Evolutionary conservation across 805 yeast species (phyloP).

Genomic region (Wickerhamiella parazyma): DNA sequence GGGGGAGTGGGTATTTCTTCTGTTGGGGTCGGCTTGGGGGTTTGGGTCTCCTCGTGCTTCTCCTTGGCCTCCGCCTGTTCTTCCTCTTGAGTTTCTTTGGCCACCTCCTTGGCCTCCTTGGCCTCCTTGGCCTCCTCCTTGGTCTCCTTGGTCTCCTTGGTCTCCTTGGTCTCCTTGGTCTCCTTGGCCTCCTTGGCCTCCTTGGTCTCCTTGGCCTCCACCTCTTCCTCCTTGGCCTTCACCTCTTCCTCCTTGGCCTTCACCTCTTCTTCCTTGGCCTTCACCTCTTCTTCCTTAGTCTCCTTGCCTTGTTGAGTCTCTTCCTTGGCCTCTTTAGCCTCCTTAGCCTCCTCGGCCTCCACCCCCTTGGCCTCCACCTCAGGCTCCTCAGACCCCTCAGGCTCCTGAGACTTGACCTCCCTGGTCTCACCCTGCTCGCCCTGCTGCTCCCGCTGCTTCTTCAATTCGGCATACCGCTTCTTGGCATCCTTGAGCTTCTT

Average conservation of each 20-base stretch:
- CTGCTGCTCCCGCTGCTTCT: conserved; percentile 37
- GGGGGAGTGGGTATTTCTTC: too few relatives aligned
- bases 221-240: background rate
- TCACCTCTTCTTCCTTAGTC: background rate
- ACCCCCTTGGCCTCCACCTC: background rate
- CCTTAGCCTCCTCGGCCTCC: background rate
- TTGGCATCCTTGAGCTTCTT: conserved; percentile 56
- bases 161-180: background rate
- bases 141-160: background rate
- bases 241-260: background rate
- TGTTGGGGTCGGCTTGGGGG: too few relatives aligned
- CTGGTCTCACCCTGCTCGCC: conserved; percentile 6
- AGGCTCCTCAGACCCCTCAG: background rate
- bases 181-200: background rate
- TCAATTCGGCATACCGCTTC: conserved; percentile 58
- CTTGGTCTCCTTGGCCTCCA: background rate
- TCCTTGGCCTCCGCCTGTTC: too few relatives aligned
- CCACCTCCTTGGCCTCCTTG: background rate
- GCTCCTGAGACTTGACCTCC: background rate
- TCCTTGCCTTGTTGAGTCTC: too few relatives aligned
- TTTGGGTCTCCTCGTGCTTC: conserved; percentile 7
- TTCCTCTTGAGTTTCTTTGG: too few relatives aligned
- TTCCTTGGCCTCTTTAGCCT: background rate
- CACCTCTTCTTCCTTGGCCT: background rate
- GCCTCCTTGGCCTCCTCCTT: background rate